Conservation (phyloP, 129 eudicot genomes). For the Rutidosis leptorrhynchoides region DNA sequence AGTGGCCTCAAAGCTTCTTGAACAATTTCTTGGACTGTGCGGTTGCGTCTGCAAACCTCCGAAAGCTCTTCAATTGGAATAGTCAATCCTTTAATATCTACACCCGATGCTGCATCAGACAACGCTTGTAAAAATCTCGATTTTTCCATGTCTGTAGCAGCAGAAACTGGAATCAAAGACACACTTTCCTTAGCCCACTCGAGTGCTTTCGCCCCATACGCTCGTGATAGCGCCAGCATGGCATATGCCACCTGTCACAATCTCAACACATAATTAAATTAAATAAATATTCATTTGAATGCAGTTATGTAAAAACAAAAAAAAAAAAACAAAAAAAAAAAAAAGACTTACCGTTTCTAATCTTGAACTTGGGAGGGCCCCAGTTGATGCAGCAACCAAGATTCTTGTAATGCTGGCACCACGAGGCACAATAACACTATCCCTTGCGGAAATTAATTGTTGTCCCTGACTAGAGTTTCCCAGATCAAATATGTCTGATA, state of each 20-base stretch:
- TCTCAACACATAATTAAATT: neutral
- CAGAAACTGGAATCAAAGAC: slow-evolving; percentile 73
- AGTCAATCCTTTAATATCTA: slow-evolving; percentile 50
- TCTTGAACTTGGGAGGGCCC: slow-evolving; percentile 96
- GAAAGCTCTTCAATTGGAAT: slow-evolving; percentile 89
- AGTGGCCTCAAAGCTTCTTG: slow-evolving; percentile 93
- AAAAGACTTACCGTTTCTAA: slow-evolving; percentile 60
- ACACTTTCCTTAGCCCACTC: slow-evolving; percentile 90
- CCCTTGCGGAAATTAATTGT: slow-evolving; percentile 56
- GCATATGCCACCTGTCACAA: slow-evolving; percentile 74
- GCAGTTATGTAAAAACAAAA: neutral
- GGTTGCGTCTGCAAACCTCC: slow-evolving; percentile 96
- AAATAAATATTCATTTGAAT: neutral
- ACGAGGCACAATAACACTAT: slow-evolving; percentile 74
- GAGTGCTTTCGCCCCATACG: slow-evolving; percentile 65
- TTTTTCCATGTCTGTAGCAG: slow-evolving; percentile 79
- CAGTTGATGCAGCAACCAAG: slow-evolving; percentile 78
- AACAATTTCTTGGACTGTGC: slow-evolving; percentile 98
- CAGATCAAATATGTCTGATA: slow-evolving; percentile 87
- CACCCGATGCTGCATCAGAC: slow-evolving; percentile 80
- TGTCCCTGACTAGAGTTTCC: slow-evolving; percentile 70
- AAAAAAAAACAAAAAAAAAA: neutral
- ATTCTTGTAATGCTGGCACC: slow-evolving; percentile 78
- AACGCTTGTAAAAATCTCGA: slow-evolving; percentile 73
- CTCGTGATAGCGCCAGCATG: slow-evolving; percentile 64